phyloP scores from a whole-genome alignment of 768 basidiomycete species.

The Termitomyces sp. region DNA sequence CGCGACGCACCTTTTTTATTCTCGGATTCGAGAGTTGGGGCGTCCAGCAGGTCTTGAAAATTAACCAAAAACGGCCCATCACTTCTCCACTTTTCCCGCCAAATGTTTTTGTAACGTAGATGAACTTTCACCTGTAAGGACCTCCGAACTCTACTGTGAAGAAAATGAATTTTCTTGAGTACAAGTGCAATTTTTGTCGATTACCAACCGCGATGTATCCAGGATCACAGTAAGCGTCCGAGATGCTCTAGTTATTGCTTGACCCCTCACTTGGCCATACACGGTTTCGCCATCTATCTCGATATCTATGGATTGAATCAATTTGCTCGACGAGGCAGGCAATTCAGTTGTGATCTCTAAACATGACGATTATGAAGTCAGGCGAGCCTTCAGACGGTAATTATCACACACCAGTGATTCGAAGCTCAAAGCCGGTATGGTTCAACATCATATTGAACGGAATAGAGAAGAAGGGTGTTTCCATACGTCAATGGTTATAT shows the following conservation, averaged over 20 bases:
- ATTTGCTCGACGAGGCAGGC: slow-evolving; percentile 2
- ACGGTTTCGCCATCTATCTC: slow-evolving; percentile 2
- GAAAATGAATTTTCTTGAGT: background rate
- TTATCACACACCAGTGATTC: background rate
- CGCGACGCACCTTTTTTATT: background rate
- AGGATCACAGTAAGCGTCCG: background rate
- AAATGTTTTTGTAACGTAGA: slow-evolving; percentile 2
- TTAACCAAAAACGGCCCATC: background rate
- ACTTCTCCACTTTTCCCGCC: background rate
- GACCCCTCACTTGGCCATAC: background rate
- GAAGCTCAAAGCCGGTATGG: background rate
- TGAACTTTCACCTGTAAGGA: background rate
- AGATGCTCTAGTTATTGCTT: background rate
- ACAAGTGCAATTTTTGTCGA: background rate
- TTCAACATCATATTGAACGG: background rate
- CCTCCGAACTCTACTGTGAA: background rate
- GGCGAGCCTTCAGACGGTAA: background rate
- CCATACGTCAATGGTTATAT: background rate
- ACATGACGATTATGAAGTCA: background rate
- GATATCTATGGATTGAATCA: slow-evolving; percentile 8
- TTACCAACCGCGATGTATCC: slow-evolving; percentile 5
- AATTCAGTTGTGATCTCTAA: slow-evolving; percentile 8
- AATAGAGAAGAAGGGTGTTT: background rate
- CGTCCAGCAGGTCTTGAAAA: background rate
- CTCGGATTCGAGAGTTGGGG: background rate